phyloP scores from a whole-genome alignment of 345 rosid genomes.

The Eucalyptus marginata region DNA sequence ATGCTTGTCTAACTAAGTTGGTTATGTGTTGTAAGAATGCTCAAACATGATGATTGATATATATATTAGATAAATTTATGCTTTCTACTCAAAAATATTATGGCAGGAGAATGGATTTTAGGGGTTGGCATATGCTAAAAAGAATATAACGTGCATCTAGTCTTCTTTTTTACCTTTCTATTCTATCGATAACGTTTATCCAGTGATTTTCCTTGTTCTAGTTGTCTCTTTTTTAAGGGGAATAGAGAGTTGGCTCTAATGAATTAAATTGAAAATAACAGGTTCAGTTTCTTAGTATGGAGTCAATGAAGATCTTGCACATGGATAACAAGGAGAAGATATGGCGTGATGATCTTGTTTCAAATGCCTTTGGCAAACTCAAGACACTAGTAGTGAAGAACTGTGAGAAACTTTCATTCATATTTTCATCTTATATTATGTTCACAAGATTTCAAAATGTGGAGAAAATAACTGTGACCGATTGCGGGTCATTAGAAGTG shows the following conservation, averaged over 20 bases:
- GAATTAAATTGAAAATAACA: not conserved
- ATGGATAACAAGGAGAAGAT: not conserved
- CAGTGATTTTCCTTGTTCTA: not conserved
- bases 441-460: not conserved
- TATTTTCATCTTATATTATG: not conserved
- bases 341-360: not conserved
- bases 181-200: accelerated
- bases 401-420: not conserved
- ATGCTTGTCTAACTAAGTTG: not conserved
- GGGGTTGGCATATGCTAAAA: not conserved
- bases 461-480: no score
- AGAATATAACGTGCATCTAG: not conserved
- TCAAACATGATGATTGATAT: not conserved
- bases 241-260: not conserved
- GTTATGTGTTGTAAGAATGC: not conserved
- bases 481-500: no score
- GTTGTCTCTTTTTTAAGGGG: not conserved
- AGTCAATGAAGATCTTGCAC: not conserved
- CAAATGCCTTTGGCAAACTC: not conserved
- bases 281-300: not conserved
- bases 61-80: not conserved
- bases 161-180: not conserved
- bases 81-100: accelerated
- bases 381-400: not conserved
- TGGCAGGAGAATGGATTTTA: not conserved